Evolutionary conservation across 768 basidiomycete genomes (phyloP).

Genomic region (Scleroderma bovista): DNA sequence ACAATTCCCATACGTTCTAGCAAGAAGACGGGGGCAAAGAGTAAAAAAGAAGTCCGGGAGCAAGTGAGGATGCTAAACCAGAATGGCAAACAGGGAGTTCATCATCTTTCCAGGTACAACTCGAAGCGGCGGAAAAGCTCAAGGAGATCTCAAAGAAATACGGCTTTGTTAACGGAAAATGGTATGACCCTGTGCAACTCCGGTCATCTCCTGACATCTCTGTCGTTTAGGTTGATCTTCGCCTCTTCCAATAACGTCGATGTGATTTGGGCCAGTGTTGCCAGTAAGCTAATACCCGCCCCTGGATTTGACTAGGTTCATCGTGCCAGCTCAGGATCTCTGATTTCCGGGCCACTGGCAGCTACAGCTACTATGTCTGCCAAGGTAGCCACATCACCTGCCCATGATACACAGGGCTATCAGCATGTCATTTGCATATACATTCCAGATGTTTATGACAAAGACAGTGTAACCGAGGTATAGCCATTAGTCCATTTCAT

Average conservation of each 20-base stretch:
- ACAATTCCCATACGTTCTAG: conserved; percentile 62
- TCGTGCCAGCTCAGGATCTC: conserved; percentile 41
- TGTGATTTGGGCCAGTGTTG: conserved; percentile 54
- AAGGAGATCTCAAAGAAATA: conserved; percentile 54
- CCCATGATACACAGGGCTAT: conserved; percentile 39
- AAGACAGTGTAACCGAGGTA: conserved; percentile 51
- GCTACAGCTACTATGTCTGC: conserved; percentile 49
- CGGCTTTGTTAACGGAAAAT: conserved; percentile 60
- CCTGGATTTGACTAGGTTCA: background rate
- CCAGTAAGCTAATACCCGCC: conserved; percentile 37
- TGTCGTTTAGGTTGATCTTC: conserved; percentile 56
- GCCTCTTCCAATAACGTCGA: conserved; percentile 58
- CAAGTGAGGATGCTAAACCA: conserved; percentile 35
- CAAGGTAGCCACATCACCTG: conserved; percentile 64
- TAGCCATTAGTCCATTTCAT: conserved; percentile 1
- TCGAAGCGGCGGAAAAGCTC: conserved; percentile 50
- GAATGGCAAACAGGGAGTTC: background rate
- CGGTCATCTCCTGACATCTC: background rate
- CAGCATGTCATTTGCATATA: conserved; percentile 71
- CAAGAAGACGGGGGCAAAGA: conserved; percentile 67
- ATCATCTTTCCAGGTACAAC: conserved; percentile 43
- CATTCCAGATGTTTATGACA: conserved; percentile 66
- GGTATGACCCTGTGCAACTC: conserved; percentile 32
- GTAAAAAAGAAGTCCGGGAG: conserved; percentile 73
- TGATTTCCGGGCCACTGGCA: conserved; percentile 58